These are phyloP conservation scores for Amaranthus palmeri DNA, from an alignment of 148 eudicot species.

Conservation along the genomic window DNA sequence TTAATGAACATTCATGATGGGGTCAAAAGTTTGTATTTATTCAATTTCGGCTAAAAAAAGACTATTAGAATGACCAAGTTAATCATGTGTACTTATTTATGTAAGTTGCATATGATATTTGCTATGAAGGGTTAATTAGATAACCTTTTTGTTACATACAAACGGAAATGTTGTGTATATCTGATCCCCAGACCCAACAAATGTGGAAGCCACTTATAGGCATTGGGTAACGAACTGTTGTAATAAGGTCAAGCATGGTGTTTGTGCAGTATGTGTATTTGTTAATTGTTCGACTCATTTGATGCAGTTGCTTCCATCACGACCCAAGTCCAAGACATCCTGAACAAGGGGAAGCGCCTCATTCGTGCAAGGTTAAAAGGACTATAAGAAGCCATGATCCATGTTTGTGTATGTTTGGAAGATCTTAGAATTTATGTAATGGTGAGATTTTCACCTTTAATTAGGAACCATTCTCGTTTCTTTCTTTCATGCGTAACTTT, in stretches of 20 bases:
- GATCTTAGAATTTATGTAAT: constrained; percentile 2
- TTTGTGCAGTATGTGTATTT: neutral
- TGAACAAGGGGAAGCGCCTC: constrained; percentile 25
- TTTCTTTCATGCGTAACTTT: constrained; percentile 2
- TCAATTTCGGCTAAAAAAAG: too few species aligned
- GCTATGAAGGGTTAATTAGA: too few species aligned
- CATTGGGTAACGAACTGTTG: too few species aligned
- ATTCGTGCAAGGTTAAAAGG: constrained; percentile 11
- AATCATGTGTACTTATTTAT: too few species aligned
- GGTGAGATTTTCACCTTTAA: constrained; percentile 21
- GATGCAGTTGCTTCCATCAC: constrained; percentile 76
- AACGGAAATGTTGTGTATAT: too few species aligned
- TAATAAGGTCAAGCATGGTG: neutral
- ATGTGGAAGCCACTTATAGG: too few species aligned
- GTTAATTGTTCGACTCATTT: constrained; percentile 1
- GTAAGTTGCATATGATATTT: too few species aligned
- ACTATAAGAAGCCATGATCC: constrained; percentile 24
- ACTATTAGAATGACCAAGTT: too few species aligned
- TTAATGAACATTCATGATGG: too few species aligned
- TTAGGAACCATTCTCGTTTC: constrained; percentile 12
- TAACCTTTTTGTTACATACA: too few species aligned
- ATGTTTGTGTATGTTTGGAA: constrained; percentile 4
- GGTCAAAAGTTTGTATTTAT: too few species aligned
- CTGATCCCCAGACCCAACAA: too few species aligned
- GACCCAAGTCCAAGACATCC: constrained; percentile 59